Evolutionary conservation across 2,329 filamentous ascomycete species (phyloP).

Genomic region (Ascochyta viciae-villosae): DNA sequence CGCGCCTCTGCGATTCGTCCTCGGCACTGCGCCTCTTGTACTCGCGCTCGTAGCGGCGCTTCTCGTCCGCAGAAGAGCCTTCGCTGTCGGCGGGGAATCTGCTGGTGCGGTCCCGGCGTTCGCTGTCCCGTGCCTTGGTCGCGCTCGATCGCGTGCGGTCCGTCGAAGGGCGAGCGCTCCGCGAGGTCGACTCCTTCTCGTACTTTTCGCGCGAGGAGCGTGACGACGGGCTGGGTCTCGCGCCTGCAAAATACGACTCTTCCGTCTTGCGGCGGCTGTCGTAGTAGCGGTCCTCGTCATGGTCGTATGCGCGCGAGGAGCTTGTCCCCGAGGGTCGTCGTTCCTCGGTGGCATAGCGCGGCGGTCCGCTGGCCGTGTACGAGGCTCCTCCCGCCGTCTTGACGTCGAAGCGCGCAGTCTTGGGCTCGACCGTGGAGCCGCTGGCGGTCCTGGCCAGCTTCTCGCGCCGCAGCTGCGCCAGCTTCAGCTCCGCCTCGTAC

Average conservation of each 20-base stretch:
- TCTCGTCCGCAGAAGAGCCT: constrained; percentile 40
- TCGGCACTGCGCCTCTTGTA: constrained; percentile 38
- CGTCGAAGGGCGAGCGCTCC: constrained; percentile 31
- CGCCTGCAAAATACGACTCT: constrained; percentile 38
- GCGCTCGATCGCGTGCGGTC: constrained; percentile 52
- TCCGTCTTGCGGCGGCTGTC: constrained; percentile 49
- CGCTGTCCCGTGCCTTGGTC: constrained; percentile 40
- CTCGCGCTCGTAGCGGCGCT: constrained; percentile 40
- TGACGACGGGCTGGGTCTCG: constrained; percentile 35
- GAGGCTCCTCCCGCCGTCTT: constrained; percentile 37
- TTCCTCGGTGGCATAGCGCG: constrained; percentile 44
- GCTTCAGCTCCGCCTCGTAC: constrained; percentile 78
- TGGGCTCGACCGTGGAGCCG: constrained; percentile 34
- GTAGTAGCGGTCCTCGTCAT: constrained; percentile 49
- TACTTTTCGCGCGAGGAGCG: constrained; percentile 32
- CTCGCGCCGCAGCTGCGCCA: constrained; percentile 70
- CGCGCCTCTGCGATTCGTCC: constrained; percentile 9
- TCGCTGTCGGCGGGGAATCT: constrained; percentile 47
- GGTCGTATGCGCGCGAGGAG: constrained; percentile 10
- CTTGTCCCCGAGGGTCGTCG: constrained; percentile 32
- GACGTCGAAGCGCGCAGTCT: constrained; percentile 44
- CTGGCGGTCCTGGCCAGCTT: constrained; percentile 52
- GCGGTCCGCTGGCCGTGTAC: constrained; percentile 25
- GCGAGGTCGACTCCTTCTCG: constrained; percentile 35
- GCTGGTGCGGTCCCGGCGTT: constrained; percentile 51